phyloP scores from a whole-genome alignment of 768 basidiomycete species.

The Serpula lacrymans region DNA sequence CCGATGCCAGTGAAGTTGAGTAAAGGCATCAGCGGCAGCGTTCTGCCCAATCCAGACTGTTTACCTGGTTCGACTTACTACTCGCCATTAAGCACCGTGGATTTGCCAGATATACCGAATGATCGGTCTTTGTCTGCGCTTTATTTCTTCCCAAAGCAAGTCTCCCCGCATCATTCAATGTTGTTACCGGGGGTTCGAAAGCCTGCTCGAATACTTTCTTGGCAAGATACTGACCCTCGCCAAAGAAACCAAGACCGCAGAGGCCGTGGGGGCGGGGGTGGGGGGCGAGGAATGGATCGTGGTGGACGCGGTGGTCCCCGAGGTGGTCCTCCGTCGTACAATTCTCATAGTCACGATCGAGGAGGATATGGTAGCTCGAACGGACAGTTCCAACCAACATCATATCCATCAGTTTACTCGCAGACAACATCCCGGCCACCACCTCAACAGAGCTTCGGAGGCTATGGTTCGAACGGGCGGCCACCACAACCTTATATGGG shows the following conservation, averaged over 20 bases:
- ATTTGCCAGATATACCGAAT: conserved; percentile 76
- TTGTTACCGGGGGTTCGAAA: conserved; percentile 71
- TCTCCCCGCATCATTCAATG: conserved; percentile 79
- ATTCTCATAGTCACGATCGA: not conserved
- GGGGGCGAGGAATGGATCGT: conserved; percentile 38
- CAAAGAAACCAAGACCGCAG: too few species aligned
- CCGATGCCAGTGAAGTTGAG: conserved; percentile 65
- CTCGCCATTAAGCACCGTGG: conserved; percentile 58
- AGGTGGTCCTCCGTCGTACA: conserved; percentile 29
- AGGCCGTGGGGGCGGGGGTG: conserved; percentile 47
- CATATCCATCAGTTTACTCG: conserved; percentile 12
- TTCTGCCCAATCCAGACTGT: conserved; percentile 82
- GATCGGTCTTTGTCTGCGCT: conserved; percentile 84
- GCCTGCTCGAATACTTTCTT: conserved; percentile 55
- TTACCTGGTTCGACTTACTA: conserved; percentile 91
- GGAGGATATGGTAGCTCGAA: conserved; percentile 8
- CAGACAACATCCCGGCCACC: conserved; percentile 14
- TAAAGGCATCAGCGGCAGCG: conserved; percentile 75
- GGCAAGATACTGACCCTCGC: conserved; percentile 68
- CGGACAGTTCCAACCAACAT: too few species aligned
- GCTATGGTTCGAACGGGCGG: conserved; percentile 29
- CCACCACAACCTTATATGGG: conserved; percentile 28
- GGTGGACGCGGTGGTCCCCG: conserved; percentile 31
- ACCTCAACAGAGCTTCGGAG: conserved; percentile 28
- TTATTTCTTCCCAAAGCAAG: conserved; percentile 88